Base-by-base conservation (phyloP, 1,139 yeast species). In the Pneumocystis jirovecii region DNA sequence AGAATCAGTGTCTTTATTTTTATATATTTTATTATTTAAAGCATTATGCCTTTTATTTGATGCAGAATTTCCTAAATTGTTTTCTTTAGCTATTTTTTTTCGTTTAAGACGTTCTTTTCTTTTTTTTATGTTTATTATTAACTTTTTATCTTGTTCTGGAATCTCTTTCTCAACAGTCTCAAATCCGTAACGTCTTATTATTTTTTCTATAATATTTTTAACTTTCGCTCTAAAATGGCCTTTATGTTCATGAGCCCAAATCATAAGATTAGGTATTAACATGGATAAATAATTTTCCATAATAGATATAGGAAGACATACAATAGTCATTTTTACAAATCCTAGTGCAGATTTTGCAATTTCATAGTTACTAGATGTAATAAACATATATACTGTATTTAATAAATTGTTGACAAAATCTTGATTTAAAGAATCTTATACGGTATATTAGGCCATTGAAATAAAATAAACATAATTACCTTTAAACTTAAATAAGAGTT, bases 201-300 rank as follows among this genome's bases (percentile, higher is more conserved):
- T 79, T 73, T 98, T 83, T 79, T 93, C 98, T 69, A 93, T 80
- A 68, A 93, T 87, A 73, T 93, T 97, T 78, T 89, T 89, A 61
- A 93, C 95, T 76, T 89, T 91, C 39, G 90, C 83, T 74, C 89
- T 89, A 81, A 95, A 91, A 73, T 90, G 96, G 60, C 95, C 95
- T 72, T 89, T 89, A 76, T 91, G 97, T 74, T 90, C 97, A 74
- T 89, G 95, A 60, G 96, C 89, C 95, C 97, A 91, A 70, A 85
- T 85, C 82, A 93, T 80, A 71, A 93, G 80, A 71, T 88, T 86
- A 57, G 82, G 79, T 66, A 93, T 79, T 66, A 93, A 77, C 34
- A 82, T 85, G 62, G 81, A 79, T 72, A 95, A 81, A 70, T 86
- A 85, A 10, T 85, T 81, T 72, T 82, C 82, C 65, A 93, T 85